A percentile compares a stretch with the other conserved stretches of the same genome.
These are phyloP conservation scores for Bromus sterilis DNA, from an alignment of 176 grass and related monocot genomes.

Conservation along the genomic window DNA sequence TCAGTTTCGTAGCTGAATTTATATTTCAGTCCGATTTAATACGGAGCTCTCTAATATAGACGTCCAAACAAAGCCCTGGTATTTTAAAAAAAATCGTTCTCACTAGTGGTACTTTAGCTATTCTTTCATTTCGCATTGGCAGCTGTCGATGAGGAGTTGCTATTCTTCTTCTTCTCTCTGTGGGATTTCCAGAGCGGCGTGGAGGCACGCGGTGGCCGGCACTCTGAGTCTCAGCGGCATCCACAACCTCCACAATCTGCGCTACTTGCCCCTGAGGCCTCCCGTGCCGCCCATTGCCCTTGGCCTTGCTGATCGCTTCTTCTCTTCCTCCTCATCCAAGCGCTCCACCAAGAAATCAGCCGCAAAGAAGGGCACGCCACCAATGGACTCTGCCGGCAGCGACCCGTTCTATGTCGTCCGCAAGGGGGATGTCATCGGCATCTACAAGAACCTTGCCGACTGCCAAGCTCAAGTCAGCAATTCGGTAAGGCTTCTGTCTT, in stretches of 20 bases:
- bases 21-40: neutral
- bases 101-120: neutral
- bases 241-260: neutral
- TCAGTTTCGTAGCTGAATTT: neutral
- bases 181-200: slow-evolving; percentile 20
- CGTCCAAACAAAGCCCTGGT: too few species aligned
- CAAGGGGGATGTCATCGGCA: slow-evolving; percentile 60
- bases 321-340: slow-evolving; percentile 27
- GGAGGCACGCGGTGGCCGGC: slow-evolving; percentile 7
- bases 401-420: slow-evolving; percentile 69
- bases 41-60: neutral
- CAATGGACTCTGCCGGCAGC: slow-evolving; percentile 25
- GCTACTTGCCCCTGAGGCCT: neutral
- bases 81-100: neutral
- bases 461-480: slow-evolving; percentile 83
- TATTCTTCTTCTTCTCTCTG: slow-evolving; percentile 11
- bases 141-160: slow-evolving; percentile 11
- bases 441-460: slow-evolving; percentile 65
- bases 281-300: neutral
- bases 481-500: slow-evolving; percentile 29
- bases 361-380: neutral
- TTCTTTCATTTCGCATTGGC: neutral
- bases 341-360: slow-evolving; percentile 23
- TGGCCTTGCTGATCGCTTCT: neutral
- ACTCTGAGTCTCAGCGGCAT: neutral